phyloP scores from a whole-genome alignment of 2,329 filamentous ascomycete genomes.

The Coniochaeta ligniaria region DNA sequence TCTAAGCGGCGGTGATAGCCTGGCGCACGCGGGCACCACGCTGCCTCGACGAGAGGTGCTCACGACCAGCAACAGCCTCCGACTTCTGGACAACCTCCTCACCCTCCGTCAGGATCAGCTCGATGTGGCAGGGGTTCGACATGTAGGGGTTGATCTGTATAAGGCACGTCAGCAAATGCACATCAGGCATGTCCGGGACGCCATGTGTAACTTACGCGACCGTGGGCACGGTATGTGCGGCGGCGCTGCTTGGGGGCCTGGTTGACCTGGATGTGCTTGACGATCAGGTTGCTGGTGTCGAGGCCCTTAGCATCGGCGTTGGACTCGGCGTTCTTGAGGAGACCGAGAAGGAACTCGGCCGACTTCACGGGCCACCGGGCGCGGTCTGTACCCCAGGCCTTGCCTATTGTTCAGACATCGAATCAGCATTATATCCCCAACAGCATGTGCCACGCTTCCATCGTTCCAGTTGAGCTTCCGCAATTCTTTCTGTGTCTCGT shows the following conservation, averaged over 20 bases:
- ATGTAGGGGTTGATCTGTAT: conserved; percentile 98
- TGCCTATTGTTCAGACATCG: conserved; percentile 54
- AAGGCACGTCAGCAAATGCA: conserved; percentile 1
- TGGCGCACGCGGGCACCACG: conserved; percentile 63
- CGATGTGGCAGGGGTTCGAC: conserved; percentile 99
- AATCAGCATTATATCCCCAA: background rate
- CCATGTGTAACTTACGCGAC: conserved; percentile 66
- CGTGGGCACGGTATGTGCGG: conserved; percentile 99
- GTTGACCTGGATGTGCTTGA: conserved; percentile 99
- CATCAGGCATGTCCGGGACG: background rate
- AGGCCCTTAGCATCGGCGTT: conserved; percentile 96
- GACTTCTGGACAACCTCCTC: conserved; percentile 95
- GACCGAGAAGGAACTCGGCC: conserved; percentile 92
- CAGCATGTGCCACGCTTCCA: background rate
- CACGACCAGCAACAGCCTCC: conserved; percentile 57
- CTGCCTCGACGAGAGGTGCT: conserved; percentile 84
- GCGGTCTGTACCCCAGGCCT: conserved; percentile 96
- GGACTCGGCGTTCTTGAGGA: conserved; percentile 96
- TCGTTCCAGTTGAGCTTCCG: conserved; percentile 5
- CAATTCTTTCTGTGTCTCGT: background rate
- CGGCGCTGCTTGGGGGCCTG: conserved; percentile 99
- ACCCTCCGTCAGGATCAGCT: conserved; percentile 97
- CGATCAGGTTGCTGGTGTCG: conserved; percentile 92
- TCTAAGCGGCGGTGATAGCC: conserved; percentile 60
- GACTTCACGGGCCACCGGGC: conserved; percentile 99